These are phyloP conservation scores for Pseudotsuga menziesii DNA, from an alignment of 75 land plant species.

Conservation along the genomic window DNA sequence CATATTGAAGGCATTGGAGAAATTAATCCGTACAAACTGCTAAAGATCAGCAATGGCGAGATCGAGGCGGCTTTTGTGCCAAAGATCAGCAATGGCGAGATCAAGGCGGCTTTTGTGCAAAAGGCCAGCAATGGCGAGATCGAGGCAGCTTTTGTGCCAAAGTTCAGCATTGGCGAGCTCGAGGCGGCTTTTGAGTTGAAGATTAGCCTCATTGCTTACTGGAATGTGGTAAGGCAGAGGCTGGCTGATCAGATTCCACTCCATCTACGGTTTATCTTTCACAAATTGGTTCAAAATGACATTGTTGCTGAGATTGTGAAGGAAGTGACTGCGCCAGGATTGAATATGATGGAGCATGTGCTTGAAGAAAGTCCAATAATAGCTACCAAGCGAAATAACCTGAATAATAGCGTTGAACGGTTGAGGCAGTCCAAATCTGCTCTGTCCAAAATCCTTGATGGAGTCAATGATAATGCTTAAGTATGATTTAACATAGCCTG, in stretches of 20 bases:
- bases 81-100: too few species aligned
- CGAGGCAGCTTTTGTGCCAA: conserved; percentile 5
- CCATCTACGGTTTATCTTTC: conserved; percentile 15
- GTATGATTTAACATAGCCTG: too few species aligned
- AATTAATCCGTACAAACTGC: not conserved
- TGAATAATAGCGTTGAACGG: not conserved
- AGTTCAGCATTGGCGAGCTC: too few species aligned
- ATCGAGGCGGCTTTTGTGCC: not conserved
- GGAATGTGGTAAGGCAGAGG: conserved; percentile 21
- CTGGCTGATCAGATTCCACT: conserved; percentile 25
- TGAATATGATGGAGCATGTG: not conserved
- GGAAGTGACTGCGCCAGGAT: not conserved
- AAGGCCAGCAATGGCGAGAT: too few species aligned
- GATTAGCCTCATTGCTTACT: conserved; percentile 16
- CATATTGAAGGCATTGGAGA: not conserved
- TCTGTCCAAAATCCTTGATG: not conserved
- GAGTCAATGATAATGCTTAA: too few species aligned
- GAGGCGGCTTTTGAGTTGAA: conserved; percentile 17
- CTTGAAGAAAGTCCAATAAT: not conserved
- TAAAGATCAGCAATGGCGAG: not conserved
- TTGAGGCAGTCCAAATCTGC: not conserved
- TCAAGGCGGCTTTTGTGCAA: not conserved
- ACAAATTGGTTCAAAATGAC: not conserved
- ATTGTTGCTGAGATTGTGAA: not conserved
- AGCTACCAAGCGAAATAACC: not conserved